These are phyloP conservation scores for Aspergillus steynii DNA, from an alignment of 495 filamentous ascomycete genomes.

Conservation along the genomic window DNA sequence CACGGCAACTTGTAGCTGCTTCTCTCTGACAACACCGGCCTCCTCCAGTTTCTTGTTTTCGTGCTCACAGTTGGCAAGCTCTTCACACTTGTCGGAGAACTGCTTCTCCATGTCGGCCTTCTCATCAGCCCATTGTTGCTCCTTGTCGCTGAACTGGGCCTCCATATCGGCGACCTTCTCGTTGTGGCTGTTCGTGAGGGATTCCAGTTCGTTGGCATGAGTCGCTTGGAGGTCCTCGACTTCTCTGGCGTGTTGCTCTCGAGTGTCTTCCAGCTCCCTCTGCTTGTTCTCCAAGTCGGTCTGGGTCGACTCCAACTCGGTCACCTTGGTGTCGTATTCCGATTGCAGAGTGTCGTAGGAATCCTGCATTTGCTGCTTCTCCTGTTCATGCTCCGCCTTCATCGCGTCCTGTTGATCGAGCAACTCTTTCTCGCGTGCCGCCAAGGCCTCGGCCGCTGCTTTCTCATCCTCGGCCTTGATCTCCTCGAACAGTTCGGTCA, in stretches of 20 bases:
- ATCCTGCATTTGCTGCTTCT: conserved; percentile 45
- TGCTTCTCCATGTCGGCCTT: conserved; percentile 34
- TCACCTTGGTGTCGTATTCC: conserved; percentile 35
- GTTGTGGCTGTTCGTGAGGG: conserved; percentile 25
- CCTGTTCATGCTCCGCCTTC: conserved; percentile 44
- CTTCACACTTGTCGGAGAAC: conserved; percentile 40
- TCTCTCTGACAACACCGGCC: conserved; percentile 50
- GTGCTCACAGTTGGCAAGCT: conserved; percentile 38
- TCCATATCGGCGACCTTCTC: conserved; percentile 40
- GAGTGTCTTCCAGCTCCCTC: conserved; percentile 35
- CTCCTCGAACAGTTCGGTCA: conserved; percentile 50
- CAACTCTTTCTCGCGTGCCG: conserved; percentile 41
- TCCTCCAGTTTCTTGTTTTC: conserved; percentile 51
- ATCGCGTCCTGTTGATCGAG: conserved; percentile 38
- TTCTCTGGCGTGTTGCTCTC: conserved; percentile 32
- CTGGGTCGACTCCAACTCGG: conserved; percentile 38
- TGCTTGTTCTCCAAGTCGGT: conserved; percentile 27
- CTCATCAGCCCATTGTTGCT: conserved; percentile 40
- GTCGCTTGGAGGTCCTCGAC: conserved; percentile 30
- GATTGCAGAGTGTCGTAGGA: conserved; percentile 37
- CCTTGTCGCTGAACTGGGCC: background rate
- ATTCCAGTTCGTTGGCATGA: conserved; percentile 35
- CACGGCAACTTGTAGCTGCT: conserved; percentile 48
- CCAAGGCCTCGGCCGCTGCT: conserved; percentile 36
- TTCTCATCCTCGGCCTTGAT: conserved; percentile 52